Conservation (phyloP, 768 basidiomycete species). For the Leucocoprinus birnbaumii region DNA sequence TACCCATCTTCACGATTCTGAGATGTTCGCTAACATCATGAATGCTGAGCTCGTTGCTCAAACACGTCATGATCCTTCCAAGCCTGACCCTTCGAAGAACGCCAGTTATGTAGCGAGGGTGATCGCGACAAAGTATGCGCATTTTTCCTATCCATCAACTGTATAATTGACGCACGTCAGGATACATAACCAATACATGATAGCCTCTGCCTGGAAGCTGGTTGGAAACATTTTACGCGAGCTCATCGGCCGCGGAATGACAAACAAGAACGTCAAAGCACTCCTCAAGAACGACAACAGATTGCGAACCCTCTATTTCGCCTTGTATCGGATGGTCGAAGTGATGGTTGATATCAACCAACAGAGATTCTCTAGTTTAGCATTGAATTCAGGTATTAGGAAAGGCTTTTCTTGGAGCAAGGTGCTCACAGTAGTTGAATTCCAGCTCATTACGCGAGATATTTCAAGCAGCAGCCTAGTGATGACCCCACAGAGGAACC, state of each 20-base stretch:
- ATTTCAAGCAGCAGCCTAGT: slow-evolving; percentile 58
- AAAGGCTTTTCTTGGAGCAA: too few species aligned
- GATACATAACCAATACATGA: slow-evolving; percentile 79
- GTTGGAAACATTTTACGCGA: slow-evolving; percentile 56
- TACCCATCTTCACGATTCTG: slow-evolving; percentile 59
- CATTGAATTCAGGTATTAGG: slow-evolving; percentile 65
- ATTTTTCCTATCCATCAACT: neutral
- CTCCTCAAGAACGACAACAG: slow-evolving; percentile 49
- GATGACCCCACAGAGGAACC: slow-evolving; percentile 39
- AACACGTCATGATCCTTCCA: slow-evolving; percentile 28
- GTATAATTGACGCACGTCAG: slow-evolving; percentile 31
- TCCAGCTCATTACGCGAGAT: slow-evolving; percentile 68
- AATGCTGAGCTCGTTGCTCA: slow-evolving; percentile 55
- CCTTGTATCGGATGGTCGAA: slow-evolving; percentile 60
- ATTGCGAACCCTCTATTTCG: slow-evolving; percentile 59
- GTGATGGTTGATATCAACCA: slow-evolving; percentile 60
- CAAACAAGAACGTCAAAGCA: slow-evolving; percentile 47
- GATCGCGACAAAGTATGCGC: slow-evolving; percentile 54
- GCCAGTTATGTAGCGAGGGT: slow-evolving; percentile 53
- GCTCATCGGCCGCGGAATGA: slow-evolving; percentile 51
- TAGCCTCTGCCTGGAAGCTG: slow-evolving; percentile 82
- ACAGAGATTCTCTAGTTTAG: slow-evolving; percentile 63
- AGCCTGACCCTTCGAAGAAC: slow-evolving; percentile 28
- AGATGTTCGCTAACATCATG: slow-evolving; percentile 58
- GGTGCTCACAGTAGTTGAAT: neutral